Percentiles rank a stretch among this genome's conserved stretches.
Evolutionary conservation across 1,139 yeast genomes (phyloP).

Genomic region (Saccharomycopsis crataegensis): DNA sequence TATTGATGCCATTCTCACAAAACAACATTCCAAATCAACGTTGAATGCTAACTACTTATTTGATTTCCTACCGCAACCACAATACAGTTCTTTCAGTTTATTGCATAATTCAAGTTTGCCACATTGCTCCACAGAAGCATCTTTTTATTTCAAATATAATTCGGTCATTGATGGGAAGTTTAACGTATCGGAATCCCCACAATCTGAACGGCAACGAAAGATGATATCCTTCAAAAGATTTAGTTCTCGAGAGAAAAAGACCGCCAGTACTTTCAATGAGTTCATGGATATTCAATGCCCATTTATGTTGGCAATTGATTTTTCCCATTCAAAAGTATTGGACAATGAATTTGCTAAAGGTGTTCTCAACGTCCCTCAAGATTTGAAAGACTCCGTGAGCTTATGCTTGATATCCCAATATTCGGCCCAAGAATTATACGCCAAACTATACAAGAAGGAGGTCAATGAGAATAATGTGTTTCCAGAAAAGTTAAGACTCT

Average conservation of each 20-base stretch:
- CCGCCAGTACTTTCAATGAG: not conserved
- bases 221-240: slow-evolving; percentile 4
- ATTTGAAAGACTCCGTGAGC: slow-evolving; percentile 6
- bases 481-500: slow-evolving; percentile 6
- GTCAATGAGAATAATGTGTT: not conserved
- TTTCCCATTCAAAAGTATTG: slow-evolving; percentile 11
- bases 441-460: slow-evolving; percentile 10
- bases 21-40: slow-evolving; percentile 1
- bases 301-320: slow-evolving; percentile 11
- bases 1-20: slow-evolving; percentile 6
- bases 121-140: slow-evolving; percentile 2
- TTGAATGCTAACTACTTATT: slow-evolving; percentile 1
- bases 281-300: slow-evolving; percentile 9
- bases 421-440: slow-evolving; percentile 14
- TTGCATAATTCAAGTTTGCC: slow-evolving; percentile 7
- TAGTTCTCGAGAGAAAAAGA: slow-evolving; percentile 3
- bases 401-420: slow-evolving; percentile 6
- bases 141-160: slow-evolving; percentile 14
- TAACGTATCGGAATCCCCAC: not conserved
- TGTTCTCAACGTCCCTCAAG: slow-evolving; percentile 8
- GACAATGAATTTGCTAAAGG: slow-evolving; percentile 12
- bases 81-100: slow-evolving; percentile 9
- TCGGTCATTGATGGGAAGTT: not conserved
- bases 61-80: slow-evolving; percentile 9
- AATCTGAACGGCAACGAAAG: not conserved